Evolutionary conservation across 164 flowering plant species (phyloP), one percentile per base, ranked within the genome.

Genomic region (Magnolia officinalis): DNA sequence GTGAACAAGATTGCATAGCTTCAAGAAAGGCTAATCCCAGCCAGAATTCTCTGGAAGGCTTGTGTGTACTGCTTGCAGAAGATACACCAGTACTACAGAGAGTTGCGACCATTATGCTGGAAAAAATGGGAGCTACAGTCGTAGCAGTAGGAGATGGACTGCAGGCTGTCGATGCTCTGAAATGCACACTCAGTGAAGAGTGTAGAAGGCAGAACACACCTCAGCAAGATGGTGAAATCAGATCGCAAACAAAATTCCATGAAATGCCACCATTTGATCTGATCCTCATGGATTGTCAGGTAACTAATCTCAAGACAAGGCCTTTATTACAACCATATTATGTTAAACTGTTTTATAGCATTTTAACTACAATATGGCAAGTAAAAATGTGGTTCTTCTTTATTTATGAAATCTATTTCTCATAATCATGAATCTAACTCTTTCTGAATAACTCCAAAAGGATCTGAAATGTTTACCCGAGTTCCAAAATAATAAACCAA

Each of bases 281-380:
- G 87, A 84, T 96, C 76, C 90, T 93, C 63, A 96, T 96, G 99
- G 99, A 96, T 77, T 96, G 98, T 77, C 99, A 96, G 81, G 99
- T 94, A 84, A 87, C 85, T 31, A 78, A 72, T 6, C 70, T 8
- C 71, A 45, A 45, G 20, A 61, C 29, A 70, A 69, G 26, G 18
- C 72, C 69, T 45, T 24, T 31, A 55, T 23, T 71, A 19, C 66
- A 45, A 18, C 26, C 18, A 31, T 73, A 61, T 71, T 20, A 14
- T 11, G n/a, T 18, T 64, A 18, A 64, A 64, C 23, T 64, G 67
- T 64, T 64, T 64, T 64, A 64, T 64, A 8, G 67, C 13, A 64
- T 8, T 16, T 55, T 55, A 3, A 55, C 18, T 11, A 55, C 61
- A 3, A 55, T 55, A 55, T 55, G 18, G 16, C 13, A 55, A 11